A percentile compares a stretch with the other conserved stretches of the same genome.
Conservation (phyloP, 768 basidiomycete genomes). For the Mycena galopus region DNA sequence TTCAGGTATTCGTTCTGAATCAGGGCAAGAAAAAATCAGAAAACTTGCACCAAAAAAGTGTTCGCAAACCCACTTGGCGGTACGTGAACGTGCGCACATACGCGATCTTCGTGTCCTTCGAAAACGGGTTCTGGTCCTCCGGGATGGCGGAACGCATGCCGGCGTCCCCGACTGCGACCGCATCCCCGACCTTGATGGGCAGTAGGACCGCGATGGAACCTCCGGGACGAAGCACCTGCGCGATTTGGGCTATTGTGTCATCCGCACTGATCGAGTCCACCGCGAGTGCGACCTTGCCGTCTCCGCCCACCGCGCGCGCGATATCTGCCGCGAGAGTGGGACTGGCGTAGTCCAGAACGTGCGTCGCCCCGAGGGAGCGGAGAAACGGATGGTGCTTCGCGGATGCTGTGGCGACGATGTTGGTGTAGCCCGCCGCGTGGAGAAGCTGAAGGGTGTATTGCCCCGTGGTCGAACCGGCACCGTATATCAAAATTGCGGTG, state of each 20-base stretch:
- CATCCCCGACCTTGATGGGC: constrained; percentile 45
- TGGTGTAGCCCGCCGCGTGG: constrained; percentile 53
- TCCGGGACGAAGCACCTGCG: constrained; percentile 38
- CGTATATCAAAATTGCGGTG: constrained; percentile 57
- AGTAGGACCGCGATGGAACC: constrained; percentile 46
- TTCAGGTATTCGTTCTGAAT: constrained; percentile 56
- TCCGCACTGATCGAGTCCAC: constrained; percentile 48
- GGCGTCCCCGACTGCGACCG: constrained; percentile 26
- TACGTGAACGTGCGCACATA: constrained; percentile 46
- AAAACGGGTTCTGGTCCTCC: constrained; percentile 16
- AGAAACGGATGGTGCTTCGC: constrained; percentile 47
- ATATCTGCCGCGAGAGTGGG: constrained; percentile 47
- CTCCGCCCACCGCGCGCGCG: constrained; percentile 41
- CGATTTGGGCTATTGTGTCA: constrained; percentile 42
- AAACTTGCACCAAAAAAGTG: background rate
- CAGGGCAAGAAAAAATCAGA: background rate
- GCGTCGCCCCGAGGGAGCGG: constrained; percentile 52
- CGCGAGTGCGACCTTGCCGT: constrained; percentile 39
- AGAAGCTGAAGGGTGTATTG: constrained; percentile 52
- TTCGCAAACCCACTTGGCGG: background rate
- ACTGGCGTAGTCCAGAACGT: constrained; percentile 52
- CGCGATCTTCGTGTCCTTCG: constrained; percentile 47
- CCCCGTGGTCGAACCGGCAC: constrained; percentile 55
- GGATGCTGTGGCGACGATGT: constrained; percentile 54
- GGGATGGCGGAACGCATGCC: constrained; percentile 8